A percentile compares a stretch with the other conserved stretches of the same genome.
phyloP scores from a whole-genome alignment of 2,329 filamentous ascomycete species.

The Colletotrichum viniferum region DNA sequence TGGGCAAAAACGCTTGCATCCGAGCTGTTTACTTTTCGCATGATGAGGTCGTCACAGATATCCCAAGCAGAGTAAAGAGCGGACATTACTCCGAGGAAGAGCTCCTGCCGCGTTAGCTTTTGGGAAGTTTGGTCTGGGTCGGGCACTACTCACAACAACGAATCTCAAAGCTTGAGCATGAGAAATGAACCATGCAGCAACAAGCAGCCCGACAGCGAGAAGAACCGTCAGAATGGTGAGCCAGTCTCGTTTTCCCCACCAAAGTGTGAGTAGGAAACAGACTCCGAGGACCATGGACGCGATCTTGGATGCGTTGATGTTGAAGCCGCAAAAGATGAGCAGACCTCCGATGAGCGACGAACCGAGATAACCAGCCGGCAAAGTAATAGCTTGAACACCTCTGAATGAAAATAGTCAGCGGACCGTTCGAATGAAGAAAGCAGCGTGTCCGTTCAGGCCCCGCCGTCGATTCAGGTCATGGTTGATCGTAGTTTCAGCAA shows the following conservation, averaged over 20 bases:
- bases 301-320: conserved; percentile 82
- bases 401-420: too few species aligned
- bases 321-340: conserved; percentile 79
- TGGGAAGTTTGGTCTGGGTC: neutral
- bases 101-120: conserved; percentile 34
- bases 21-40: conserved; percentile 80
- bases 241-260: conserved; percentile 83
- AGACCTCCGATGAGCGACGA: conserved; percentile 78
- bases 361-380: conserved; percentile 80
- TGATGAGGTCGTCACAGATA: conserved; percentile 82
- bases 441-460: neutral
- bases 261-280: conserved; percentile 78
- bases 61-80: conserved; percentile 84
- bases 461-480: neutral
- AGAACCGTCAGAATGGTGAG: conserved; percentile 75
- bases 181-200: conserved; percentile 81
- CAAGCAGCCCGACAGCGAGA: conserved; percentile 70
- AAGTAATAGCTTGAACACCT: conserved; percentile 60
- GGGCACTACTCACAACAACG: conserved; percentile 58
- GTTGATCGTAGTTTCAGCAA: neutral
- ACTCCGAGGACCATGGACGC: conserved; percentile 74
- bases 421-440: neutral
- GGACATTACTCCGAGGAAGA: conserved; percentile 85
- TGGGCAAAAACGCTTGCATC: conserved; percentile 82
- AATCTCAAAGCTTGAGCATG: conserved; percentile 77